Evolutionary conservation across 2,329 filamentous ascomycete species (phyloP).

Genomic region (Ascochyta koolunga): DNA sequence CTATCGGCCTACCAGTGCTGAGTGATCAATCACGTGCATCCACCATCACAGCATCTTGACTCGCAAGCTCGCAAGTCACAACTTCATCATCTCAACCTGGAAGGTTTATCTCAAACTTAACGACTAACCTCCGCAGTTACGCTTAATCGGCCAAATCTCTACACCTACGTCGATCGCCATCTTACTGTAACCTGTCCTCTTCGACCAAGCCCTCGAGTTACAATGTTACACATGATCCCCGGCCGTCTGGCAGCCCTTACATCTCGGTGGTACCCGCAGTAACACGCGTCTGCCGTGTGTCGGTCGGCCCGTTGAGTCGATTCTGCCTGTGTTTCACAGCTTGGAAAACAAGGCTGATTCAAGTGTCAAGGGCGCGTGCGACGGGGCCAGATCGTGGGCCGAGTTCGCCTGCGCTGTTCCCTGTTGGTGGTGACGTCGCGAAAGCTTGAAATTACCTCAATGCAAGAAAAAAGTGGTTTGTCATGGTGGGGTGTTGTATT

Average conservation of each 20-base stretch:
- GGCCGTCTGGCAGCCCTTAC: slow-evolving; percentile 4
- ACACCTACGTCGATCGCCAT: too few relatives aligned
- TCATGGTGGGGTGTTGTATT: background rate
- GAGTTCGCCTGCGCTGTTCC: background rate
- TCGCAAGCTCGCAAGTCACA: too few relatives aligned
- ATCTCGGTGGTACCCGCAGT: slow-evolving; percentile 14
- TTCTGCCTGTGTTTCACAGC: slow-evolving; percentile 1
- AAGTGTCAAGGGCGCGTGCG: slow-evolving; percentile 2
- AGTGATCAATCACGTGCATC: too few relatives aligned
- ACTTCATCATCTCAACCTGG: too few relatives aligned
- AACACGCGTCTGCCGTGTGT: slow-evolving; percentile 15
- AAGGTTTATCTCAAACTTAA: too few relatives aligned
- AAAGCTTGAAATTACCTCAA: slow-evolving; percentile 8
- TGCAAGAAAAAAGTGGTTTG: background rate
- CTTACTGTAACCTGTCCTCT: background rate
- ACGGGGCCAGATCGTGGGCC: background rate
- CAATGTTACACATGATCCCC: background rate
- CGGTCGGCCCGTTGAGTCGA: slow-evolving; percentile 11
- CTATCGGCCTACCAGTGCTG: too few relatives aligned
- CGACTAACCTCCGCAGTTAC: too few relatives aligned
- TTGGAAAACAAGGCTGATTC: slow-evolving; percentile 5
- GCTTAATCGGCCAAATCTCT: too few relatives aligned
- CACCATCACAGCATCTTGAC: too few relatives aligned
- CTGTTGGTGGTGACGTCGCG: slow-evolving; percentile 7
- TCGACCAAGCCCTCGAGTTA: background rate